Percentiles rank a stretch among this genome's conserved stretches.
phyloP scores from a whole-genome alignment of 1,284 basidiomycete genomes.

The Heterobasidion irregulare region DNA sequence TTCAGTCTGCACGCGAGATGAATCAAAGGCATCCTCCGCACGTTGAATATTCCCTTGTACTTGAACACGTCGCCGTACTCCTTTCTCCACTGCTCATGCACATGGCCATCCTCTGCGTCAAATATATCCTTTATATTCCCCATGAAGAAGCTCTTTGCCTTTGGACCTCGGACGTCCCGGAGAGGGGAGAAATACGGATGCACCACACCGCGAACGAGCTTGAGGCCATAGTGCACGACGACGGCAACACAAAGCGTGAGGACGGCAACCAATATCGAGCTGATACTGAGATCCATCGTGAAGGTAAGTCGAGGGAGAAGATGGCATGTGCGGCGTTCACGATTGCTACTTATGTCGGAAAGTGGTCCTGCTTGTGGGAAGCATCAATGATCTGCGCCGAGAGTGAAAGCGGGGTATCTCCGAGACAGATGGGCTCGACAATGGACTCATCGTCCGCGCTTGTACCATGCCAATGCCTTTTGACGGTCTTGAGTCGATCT shows the following conservation, averaged over 20 bases:
- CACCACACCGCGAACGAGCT: background rate
- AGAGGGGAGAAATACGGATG: constrained; percentile 14
- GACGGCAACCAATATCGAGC: background rate
- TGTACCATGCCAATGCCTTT: too few species aligned
- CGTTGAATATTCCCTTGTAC: constrained; percentile 36
- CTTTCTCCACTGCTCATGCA: constrained; percentile 45
- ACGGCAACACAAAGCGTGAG: background rate
- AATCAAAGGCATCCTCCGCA: constrained; percentile 18
- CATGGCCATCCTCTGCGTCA: constrained; percentile 27
- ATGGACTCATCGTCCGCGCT: too few species aligned
- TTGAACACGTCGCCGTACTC: constrained; percentile 44
- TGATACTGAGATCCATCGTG: too few species aligned
- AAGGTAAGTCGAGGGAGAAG: too few species aligned
- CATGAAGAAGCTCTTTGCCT: constrained; percentile 13
- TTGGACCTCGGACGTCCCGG: constrained; percentile 17
- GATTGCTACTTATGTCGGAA: too few species aligned
- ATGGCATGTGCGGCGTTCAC: too few species aligned
- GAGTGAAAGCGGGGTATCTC: too few species aligned
- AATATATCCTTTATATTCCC: constrained; percentile 38
- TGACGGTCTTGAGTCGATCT: too few species aligned
- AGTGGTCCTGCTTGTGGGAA: too few species aligned
- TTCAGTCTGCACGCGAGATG: background rate
- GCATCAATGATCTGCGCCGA: too few species aligned
- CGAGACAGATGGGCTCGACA: too few species aligned
- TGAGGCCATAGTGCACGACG: background rate